Base-by-base conservation (phyloP, 2,329 filamentous ascomycete species). In the Geosmithia flava region DNA sequence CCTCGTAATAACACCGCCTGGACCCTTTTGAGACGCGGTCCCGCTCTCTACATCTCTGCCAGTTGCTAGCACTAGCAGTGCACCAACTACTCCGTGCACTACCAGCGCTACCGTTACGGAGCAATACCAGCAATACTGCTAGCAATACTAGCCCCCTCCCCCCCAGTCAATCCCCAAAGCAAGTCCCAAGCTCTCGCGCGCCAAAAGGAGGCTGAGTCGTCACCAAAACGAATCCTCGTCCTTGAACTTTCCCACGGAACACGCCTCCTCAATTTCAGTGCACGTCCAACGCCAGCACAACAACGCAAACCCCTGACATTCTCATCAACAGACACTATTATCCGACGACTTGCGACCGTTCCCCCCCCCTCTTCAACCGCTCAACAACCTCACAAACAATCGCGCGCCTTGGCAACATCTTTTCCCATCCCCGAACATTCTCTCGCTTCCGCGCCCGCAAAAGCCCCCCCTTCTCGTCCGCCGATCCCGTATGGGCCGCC, bases 401-500 rank as follows among this genome's bases (percentile, higher is more conserved):
- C 23, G 23, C 23, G 23, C 23, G 23, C 4, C 23, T 8, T 27
- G 23, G 8, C 8, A 5, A 8, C 17, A 37, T 41, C n/a, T 47
- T 47, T n/a, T 41, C 19, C 41, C 41, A 42, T 42, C 13, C 17
- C 16, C 8, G 13, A 42, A 3, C 17, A 15, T 45, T 13, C 27
- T 23, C 27, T 30, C 15, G 15, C 44, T 33, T 29, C 33, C 29
- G 40, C 47, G 37, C 46, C 46, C 33, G 16, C 30, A 16, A 37
- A 11, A 13, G 29, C 11, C 11, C 33, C 33, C 33, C 33, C 33
- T 11, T 37, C 11, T 16, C 10, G 33, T 11, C 15, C 13, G 49
- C 54, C 51, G 45, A 58, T 54, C 52, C 59, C 61, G 62, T 58
- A 66, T 66, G 64, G 57, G 56, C 55, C 53, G 55, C 57, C 57